These are phyloP conservation scores for Clavispora carvajalis DNA, from an alignment of 805 yeast genomes.

Conservation along the genomic window DNA sequence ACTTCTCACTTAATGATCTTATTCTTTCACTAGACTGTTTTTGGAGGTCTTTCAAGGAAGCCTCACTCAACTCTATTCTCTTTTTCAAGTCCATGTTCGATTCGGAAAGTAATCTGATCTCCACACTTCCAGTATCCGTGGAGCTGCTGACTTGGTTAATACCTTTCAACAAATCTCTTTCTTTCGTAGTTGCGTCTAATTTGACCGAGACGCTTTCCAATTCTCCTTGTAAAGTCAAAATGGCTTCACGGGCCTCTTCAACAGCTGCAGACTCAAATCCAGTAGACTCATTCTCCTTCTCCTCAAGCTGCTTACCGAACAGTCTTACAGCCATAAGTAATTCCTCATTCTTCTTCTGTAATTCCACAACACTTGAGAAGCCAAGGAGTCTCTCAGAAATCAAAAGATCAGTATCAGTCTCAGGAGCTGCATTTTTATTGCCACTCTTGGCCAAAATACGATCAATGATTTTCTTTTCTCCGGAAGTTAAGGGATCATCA, in stretches of 20 bases:
- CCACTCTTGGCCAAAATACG: constrained; percentile 43
- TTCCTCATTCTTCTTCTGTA: constrained; percentile 72
- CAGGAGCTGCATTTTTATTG: constrained; percentile 21
- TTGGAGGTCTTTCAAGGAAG: constrained; percentile 26
- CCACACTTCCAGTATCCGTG: constrained; percentile 10
- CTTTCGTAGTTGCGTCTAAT: constrained; percentile 51
- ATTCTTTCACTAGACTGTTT: constrained; percentile 40
- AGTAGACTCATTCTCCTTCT: constrained; percentile 44
- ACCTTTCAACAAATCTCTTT: constrained; percentile 61
- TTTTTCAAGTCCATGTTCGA: constrained; percentile 26
- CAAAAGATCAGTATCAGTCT: constrained; percentile 64
- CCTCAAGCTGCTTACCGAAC: constrained; percentile 67
- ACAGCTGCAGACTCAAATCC: constrained; percentile 44
- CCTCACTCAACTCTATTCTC: constrained; percentile 35
- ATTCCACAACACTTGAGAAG: constrained; percentile 60
- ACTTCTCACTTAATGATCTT: constrained; percentile 39
- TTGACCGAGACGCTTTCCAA: constrained; percentile 47
- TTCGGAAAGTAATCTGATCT: constrained; percentile 21
- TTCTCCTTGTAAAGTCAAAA: constrained; percentile 55
- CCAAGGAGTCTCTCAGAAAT: constrained; percentile 71
- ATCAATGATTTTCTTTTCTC: constrained; percentile 62
- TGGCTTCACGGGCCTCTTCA: constrained; percentile 66
- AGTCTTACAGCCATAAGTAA: constrained; percentile 63
- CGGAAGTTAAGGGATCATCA: constrained; percentile 56
- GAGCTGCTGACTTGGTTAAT: constrained; percentile 1